Conservation (phyloP, 2,329 filamentous ascomycete genomes). For the Aspergillus uvarum region DNA sequence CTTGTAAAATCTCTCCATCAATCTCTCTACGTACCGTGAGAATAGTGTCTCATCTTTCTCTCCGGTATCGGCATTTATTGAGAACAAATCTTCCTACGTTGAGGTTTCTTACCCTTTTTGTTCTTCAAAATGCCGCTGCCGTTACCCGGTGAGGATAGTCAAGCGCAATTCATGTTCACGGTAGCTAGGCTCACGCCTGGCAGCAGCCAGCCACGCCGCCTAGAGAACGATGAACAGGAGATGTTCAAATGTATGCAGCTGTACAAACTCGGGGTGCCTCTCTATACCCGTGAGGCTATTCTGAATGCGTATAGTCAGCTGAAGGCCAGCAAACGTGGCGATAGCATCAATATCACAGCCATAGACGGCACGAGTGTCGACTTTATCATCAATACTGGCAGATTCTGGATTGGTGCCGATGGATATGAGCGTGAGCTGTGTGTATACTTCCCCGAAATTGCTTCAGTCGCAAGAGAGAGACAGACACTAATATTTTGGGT, state of each 20-base stretch:
- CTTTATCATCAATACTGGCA: background rate
- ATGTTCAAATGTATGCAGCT: background rate
- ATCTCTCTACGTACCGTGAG: background rate
- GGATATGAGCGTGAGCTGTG: background rate
- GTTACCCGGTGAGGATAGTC: background rate
- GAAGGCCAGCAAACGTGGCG: background rate
- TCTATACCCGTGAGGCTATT: background rate
- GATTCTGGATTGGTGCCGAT: background rate
- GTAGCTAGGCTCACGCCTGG: background rate
- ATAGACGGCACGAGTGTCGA: background rate
- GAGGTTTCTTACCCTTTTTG: background rate
- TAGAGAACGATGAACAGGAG: background rate
- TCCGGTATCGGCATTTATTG: no score
- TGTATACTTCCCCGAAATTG: background rate
- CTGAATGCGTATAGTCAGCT: background rate
- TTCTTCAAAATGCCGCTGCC: background rate
- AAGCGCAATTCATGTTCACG: background rate
- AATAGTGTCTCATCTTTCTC: background rate
- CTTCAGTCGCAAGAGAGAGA: background rate
- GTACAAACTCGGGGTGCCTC: background rate
- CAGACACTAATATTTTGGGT: background rate
- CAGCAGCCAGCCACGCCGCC: background rate
- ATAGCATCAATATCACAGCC: background rate
- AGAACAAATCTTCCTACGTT: no score
- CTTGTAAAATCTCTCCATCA: background rate